phyloP scores from a whole-genome alignment of 2,329 filamentous ascomycete species.

The Cladosporium cucumerinum region DNA sequence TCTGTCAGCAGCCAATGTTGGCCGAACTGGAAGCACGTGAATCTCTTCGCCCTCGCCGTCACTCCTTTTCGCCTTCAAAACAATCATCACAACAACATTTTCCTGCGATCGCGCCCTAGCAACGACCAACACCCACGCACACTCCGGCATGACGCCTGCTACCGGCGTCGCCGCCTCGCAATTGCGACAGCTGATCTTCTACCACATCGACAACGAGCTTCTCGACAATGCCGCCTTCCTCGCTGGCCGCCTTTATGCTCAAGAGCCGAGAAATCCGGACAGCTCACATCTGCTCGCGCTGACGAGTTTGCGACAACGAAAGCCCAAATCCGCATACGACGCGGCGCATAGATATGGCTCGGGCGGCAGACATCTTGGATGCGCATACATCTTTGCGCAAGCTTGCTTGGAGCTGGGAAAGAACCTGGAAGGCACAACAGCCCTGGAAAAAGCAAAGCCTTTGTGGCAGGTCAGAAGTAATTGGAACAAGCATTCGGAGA shows the following conservation, averaged over 20 bases:
- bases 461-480: slow-evolving; percentile 72
- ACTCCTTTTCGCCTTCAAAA: background rate
- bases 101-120: slow-evolving; percentile 12
- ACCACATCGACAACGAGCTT: slow-evolving; percentile 83
- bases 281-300: slow-evolving; percentile 78
- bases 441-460: slow-evolving; percentile 76
- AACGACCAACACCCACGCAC: background rate
- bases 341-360: slow-evolving; percentile 68
- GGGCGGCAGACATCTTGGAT: slow-evolving; percentile 75
- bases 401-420: slow-evolving; percentile 76
- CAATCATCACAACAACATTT: background rate
- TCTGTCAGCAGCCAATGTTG: slow-evolving; percentile 13
- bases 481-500: slow-evolving; percentile 76
- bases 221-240: slow-evolving; percentile 91
- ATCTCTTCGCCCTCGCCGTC: background rate
- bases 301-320: slow-evolving; percentile 77
- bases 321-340: slow-evolving; percentile 83
- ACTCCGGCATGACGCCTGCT: slow-evolving; percentile 50
- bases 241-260: slow-evolving; percentile 77
- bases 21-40: slow-evolving; percentile 2
- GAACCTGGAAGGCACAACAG: slow-evolving; percentile 75
- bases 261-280: slow-evolving; percentile 78
- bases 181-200: slow-evolving; percentile 64
- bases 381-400: slow-evolving; percentile 87
- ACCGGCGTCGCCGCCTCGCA: slow-evolving; percentile 56